These are phyloP conservation scores for Psilocybe azurescens DNA, from an alignment of 768 basidiomycete species.

Conservation along the genomic window DNA sequence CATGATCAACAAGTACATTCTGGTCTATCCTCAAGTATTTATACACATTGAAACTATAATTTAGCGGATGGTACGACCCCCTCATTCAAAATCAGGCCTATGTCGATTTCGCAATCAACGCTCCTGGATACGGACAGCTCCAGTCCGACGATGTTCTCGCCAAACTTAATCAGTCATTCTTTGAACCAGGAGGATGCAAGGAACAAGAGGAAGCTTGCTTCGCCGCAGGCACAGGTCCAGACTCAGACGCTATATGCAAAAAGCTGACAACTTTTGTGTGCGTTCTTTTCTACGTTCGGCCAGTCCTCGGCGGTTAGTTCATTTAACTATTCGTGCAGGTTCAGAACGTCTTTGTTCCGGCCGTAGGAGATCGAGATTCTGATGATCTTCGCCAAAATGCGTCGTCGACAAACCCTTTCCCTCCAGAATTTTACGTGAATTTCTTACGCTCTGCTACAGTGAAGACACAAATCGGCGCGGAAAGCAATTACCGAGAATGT, in stretches of 20 bases:
- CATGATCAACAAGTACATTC: conserved; percentile 62
- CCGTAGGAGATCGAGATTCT: conserved; percentile 55
- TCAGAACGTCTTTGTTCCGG: conserved; percentile 52
- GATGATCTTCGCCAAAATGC: conserved; percentile 51
- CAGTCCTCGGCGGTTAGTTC: too few species aligned
- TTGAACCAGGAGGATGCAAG: conserved; percentile 52
- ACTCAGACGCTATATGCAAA: conserved; percentile 55
- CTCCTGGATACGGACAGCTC: conserved; percentile 72
- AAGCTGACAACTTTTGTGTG: conserved; percentile 63
- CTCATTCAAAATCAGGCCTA: conserved; percentile 67
- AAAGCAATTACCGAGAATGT: conserved; percentile 54
- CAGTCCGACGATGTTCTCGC: conserved; percentile 50
- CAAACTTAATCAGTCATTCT: conserved; percentile 54
- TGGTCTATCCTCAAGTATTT: neutral
- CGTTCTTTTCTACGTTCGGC: conserved; percentile 19
- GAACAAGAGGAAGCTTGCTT: conserved; percentile 63
- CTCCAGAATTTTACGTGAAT: conserved; percentile 58
- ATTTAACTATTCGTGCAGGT: conserved; percentile 30
- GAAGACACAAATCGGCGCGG: conserved; percentile 55
- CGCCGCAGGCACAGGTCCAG: conserved; percentile 50
- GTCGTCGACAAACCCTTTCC: conserved; percentile 64
- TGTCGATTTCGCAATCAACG: conserved; percentile 61
- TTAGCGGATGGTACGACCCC: conserved; percentile 71
- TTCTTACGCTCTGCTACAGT: conserved; percentile 46
- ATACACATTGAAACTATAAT: neutral